Evolutionary conservation across 805 yeast species (phyloP).

Genomic region (Kazachstania africana): DNA sequence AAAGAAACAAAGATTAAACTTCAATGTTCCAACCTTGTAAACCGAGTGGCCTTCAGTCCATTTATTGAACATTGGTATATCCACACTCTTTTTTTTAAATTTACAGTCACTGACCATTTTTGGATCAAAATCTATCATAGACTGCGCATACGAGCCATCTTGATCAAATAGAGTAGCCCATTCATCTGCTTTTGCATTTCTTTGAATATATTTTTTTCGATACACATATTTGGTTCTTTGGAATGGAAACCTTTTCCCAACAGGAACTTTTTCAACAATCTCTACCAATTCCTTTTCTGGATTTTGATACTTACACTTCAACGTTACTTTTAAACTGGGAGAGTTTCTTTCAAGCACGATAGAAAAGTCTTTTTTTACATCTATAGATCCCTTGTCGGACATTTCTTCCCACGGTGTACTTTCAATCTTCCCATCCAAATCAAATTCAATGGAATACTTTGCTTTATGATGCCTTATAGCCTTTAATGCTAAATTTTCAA

Average conservation of each 20-base stretch:
- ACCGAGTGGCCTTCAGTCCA: constrained; percentile 49
- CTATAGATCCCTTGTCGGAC: constrained; percentile 16
- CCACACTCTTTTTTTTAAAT: constrained; percentile 5
- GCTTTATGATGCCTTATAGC: constrained; percentile 36
- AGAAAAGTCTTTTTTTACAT: constrained; percentile 66
- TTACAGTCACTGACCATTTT: constrained; percentile 7
- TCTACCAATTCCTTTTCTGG: constrained; percentile 40
- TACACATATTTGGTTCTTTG: constrained; percentile 28
- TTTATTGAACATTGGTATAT: constrained; percentile 40
- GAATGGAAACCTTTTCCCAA: constrained; percentile 24
- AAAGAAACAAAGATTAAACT: constrained; percentile 55
- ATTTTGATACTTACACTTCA: constrained; percentile 49
- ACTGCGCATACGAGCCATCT: constrained; percentile 82
- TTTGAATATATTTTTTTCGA: constrained; percentile 37
- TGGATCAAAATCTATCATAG: constrained; percentile 37
- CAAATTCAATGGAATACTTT: constrained; percentile 38
- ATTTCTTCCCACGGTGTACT: constrained; percentile 12
- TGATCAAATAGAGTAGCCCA: constrained; percentile 57
- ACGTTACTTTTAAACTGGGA: constrained; percentile 36
- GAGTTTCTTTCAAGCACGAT: constrained; percentile 21
- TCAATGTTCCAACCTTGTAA: constrained; percentile 50
- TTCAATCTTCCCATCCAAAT: constrained; percentile 33
- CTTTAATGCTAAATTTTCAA: constrained; percentile 36
- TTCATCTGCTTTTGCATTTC: constrained; percentile 38
- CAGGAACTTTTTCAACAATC: constrained; percentile 44